Base-by-base conservation (phyloP, 139 green algal species). In the Edaphochlamys debaryana region DNA sequence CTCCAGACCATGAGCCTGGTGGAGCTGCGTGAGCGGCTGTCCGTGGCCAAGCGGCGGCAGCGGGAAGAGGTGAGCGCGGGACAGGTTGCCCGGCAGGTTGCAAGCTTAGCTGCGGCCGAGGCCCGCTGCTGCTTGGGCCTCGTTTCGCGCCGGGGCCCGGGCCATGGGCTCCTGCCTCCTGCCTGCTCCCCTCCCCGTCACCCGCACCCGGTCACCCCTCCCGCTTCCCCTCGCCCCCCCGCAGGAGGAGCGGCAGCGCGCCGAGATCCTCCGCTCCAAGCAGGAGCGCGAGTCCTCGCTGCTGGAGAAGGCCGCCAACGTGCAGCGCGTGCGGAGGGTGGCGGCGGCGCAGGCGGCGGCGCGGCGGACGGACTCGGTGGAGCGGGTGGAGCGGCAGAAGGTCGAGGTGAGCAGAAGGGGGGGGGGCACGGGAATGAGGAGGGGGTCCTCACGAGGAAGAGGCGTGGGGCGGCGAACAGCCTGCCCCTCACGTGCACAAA, bases 11-110 rank as follows among this genome's bases (percentile, higher is more conserved):
- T 96, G 93, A 89, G 84, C 13, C 71, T 96, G 20, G 76, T 90
- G 27, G 93, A 96, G 89, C 90, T 96, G 42, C 73, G 85, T 37
- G 91, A 92, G 54, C 84, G 92, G 6, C 79, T 96, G 27, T 63
- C 27, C 0, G 77, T 87, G 27, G 86, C 69, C 15, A 90, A 90
- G 85, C 79, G 77, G 74, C 79, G 85, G 30, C 72, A 86, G 42
- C 69, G 83, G 36, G 87, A 91, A 40, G 87, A 88, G 82, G 89
- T 90, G 69, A 15, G 84, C 54, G 23, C 54, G 22, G 54, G 54
- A 20, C 54, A n/a, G 54, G 20, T 58, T 13, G 50, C 15, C 50
- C 50, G 50, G 13, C 15, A 13, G 17, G 50, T 17, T 25, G 50
- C 50, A 58, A 58, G 15, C 15, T 13, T 25, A 58, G 50, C 50